Base-by-base conservation (phyloP, 306 rosid genomes). In the Bauhinia variegata region DNA sequence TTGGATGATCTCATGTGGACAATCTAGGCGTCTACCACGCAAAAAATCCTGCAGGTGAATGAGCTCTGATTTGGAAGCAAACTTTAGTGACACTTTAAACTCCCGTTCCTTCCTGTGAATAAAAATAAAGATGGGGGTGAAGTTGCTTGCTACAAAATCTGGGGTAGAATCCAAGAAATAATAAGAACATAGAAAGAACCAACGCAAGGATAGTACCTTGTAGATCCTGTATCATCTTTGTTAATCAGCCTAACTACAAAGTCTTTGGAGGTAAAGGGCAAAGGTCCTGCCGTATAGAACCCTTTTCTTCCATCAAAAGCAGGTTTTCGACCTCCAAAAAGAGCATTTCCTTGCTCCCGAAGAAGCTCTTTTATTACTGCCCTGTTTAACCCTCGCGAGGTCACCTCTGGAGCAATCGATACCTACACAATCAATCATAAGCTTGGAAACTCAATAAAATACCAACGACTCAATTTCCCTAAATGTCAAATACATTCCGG, bases 1-100 rank as follows among this genome's bases (percentile, higher is more conserved):
- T 76, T 85, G 89, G 0, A 85, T 70, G 0, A 85, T 60, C 5
- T 85, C 89, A 0, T 66, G 83, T 0, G 89, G 89, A 1, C 30
- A 4, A 46, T 82, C 89, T 0, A n/a, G 36, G 15, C 68, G 84
- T 5, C 49, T 46, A 4, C 83, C 43, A 0, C 14, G 39, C 28
- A 82, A 18, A 58, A 79, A 85, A 56, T 78, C 75, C 3, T 57
- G 80, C 0, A 85, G 79, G 2, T 76, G 78, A 65, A 50, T 36
- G 1, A 85, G 56, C 42, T 85, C 87, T 0, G 83, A 66, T 60
- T 60, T 79, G 2, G 71, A 57, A 0, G 83, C 89, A 37, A 54
- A 67, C 12, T 79, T 85, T 8, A 85, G 12, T 1, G 75, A 5
- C 0, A 85, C 87, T 19, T 70, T 79, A 37, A 85, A 85, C 5